Conservation (phyloP, 1,139 yeast species). For the Candida sp. region DNA sequence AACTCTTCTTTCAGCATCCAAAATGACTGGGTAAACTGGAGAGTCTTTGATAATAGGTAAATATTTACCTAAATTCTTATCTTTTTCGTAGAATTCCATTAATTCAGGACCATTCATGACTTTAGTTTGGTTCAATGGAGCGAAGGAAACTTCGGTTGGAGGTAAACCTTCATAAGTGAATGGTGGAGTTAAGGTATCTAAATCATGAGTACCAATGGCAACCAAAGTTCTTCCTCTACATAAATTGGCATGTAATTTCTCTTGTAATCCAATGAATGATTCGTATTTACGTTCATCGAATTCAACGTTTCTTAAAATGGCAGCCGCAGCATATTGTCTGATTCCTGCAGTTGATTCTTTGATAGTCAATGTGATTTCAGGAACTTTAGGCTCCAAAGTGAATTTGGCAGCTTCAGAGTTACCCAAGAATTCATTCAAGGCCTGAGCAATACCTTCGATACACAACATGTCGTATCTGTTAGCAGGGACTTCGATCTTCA, state of each 20-base stretch:
- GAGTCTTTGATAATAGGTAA: conserved; percentile 85
- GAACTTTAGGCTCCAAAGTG: conserved; percentile 57
- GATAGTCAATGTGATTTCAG: conserved; percentile 66
- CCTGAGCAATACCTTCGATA: conserved; percentile 96
- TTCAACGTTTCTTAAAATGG: conserved; percentile 77
- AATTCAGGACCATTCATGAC: conserved; percentile 74
- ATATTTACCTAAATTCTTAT: conserved; percentile 85
- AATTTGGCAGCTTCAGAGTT: conserved; percentile 62
- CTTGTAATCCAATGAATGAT: conserved; percentile 94
- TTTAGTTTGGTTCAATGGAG: conserved; percentile 83
- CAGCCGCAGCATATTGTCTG: conserved; percentile 95
- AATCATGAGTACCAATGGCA: conserved; percentile 98
- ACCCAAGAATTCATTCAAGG: conserved; percentile 87
- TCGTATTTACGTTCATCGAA: conserved; percentile 86
- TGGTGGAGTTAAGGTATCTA: conserved; percentile 78
- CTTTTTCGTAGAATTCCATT: conserved; percentile 88
- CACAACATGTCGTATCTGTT: conserved; percentile 98
- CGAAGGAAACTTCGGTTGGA: conserved; percentile 75
- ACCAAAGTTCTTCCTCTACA: conserved; percentile 97
- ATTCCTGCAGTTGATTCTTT: conserved; percentile 67
- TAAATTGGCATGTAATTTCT: conserved; percentile 89
- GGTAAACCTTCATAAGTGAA: conserved; percentile 84
- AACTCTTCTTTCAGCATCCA: conserved; percentile 74
- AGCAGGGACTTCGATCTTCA: conserved; percentile 97
- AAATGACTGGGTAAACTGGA: conserved; percentile 88